Conservation (phyloP, 305 asterid genomes). For the Fraxinus albicans region DNA sequence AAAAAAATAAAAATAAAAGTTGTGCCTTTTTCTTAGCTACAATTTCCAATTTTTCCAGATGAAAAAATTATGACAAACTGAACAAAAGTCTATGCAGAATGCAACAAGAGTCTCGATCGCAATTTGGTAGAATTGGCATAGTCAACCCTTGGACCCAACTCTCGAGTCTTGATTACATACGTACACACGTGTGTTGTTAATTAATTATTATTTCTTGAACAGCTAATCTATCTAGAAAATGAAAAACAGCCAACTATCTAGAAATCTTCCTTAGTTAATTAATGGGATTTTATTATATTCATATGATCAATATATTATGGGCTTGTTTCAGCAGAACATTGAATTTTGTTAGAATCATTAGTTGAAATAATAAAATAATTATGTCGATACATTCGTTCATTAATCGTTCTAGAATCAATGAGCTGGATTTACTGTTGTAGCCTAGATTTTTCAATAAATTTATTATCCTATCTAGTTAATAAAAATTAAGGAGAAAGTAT, state of each 20-base stretch:
- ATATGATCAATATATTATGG: too few species aligned
- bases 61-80: background rate
- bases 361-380: too few species aligned
- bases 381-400: too few species aligned
- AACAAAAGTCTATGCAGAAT: background rate
- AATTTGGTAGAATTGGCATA: background rate
- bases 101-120: background rate
- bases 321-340: too few species aligned
- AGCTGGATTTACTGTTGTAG: too few species aligned
- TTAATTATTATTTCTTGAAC: background rate
- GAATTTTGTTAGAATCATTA: too few species aligned
- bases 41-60: background rate
- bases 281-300: too few species aligned
- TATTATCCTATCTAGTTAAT: too few species aligned
- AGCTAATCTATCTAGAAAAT: background rate
- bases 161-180: background rate
- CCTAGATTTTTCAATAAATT: too few species aligned
- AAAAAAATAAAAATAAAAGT: background rate
- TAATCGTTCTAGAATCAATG: background rate
- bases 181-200: background rate
- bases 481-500: too few species aligned
- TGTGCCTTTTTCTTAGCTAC: background rate
- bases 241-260: background rate
- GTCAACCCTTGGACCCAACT: background rate
- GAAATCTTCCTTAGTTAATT: background rate